Conservation (phyloP, 148 eudicot genomes). For the Silene latifolia region DNA sequence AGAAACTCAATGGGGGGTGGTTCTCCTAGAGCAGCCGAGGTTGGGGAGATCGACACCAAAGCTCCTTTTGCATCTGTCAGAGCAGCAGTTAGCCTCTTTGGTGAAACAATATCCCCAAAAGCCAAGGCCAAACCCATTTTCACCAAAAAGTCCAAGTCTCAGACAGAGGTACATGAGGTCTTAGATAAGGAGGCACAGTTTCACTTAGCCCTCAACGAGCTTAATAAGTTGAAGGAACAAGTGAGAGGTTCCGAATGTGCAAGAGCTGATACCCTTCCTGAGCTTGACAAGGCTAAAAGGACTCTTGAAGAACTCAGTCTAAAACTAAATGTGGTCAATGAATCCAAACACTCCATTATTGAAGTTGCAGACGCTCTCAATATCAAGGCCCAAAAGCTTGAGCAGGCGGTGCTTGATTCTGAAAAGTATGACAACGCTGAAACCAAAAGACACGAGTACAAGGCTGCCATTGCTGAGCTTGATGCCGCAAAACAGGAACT, state of each 20-base stretch:
- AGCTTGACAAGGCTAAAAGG: slow-evolving; percentile 56
- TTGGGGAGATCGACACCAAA: slow-evolving; percentile 82
- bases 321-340: slow-evolving; percentile 48
- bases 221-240: slow-evolving; percentile 54
- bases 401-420: slow-evolving; percentile 30
- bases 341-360: slow-evolving; percentile 56
- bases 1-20: slow-evolving; percentile 32
- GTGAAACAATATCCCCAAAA: slow-evolving; percentile 41
- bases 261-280: slow-evolving; percentile 51
- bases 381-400: slow-evolving; percentile 40
- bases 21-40: slow-evolving; percentile 48
- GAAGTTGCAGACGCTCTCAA: slow-evolving; percentile 63
- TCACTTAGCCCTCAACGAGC: slow-evolving; percentile 56
- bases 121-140: slow-evolving; percentile 33
- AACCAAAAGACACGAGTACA: slow-evolving; percentile 46
- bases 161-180: slow-evolving; percentile 68
- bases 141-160: slow-evolving; percentile 42
- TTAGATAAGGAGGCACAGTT: slow-evolving; percentile 73
- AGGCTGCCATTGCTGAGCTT: slow-evolving; percentile 54
- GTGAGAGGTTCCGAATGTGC: slow-evolving; percentile 48
- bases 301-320: slow-evolving; percentile 51
- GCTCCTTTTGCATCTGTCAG: slow-evolving; percentile 85
- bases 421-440: slow-evolving; percentile 38
- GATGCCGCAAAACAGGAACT: slow-evolving; percentile 67
- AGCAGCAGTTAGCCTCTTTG: slow-evolving; percentile 81